Conservation (phyloP, 352 stramenopile species). For the Phytophthora sp. region DNA sequence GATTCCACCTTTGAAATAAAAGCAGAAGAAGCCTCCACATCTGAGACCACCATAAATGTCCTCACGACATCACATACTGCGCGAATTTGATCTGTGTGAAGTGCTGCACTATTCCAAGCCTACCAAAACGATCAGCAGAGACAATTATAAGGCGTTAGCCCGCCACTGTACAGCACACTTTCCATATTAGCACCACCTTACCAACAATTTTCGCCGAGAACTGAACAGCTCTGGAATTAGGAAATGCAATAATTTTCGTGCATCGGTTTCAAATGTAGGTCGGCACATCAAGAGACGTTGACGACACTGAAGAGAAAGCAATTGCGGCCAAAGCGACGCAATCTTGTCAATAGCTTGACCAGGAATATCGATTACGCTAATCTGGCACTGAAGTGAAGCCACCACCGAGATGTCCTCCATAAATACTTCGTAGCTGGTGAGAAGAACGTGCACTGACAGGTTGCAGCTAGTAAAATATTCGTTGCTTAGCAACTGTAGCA, state of each 20-base stretch:
- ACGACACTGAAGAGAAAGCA: slow-evolving; percentile 67
- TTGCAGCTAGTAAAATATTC: slow-evolving; percentile 39
- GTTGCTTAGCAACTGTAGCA: slow-evolving; percentile 45
- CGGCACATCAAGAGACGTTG: slow-evolving; percentile 65
- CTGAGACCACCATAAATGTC: slow-evolving; percentile 41
- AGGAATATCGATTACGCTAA: slow-evolving; percentile 55
- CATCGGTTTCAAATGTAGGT: slow-evolving; percentile 44
- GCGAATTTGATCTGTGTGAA: slow-evolving; percentile 50
- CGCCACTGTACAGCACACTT: not conserved
- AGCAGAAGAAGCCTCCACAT: slow-evolving; percentile 15
- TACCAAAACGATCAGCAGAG: slow-evolving; percentile 22
- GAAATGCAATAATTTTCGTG: slow-evolving; percentile 70
- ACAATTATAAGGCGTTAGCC: slow-evolving; percentile 4
- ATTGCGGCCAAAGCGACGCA: slow-evolving; percentile 46
- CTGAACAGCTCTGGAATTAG: slow-evolving; percentile 66
- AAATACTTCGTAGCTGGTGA: slow-evolving; percentile 67
- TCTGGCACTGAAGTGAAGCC: slow-evolving; percentile 50
- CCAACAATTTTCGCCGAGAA: slow-evolving; percentile 75
- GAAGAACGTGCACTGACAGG: slow-evolving; percentile 47
- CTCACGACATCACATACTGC: slow-evolving; percentile 48
- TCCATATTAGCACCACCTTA: slow-evolving; percentile 29
- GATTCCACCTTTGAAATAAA: slow-evolving; percentile 44
- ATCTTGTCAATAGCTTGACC: slow-evolving; percentile 25
- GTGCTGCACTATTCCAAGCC: slow-evolving; percentile 74
- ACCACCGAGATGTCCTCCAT: slow-evolving; percentile 51